Conservation (phyloP, 306 rosid species). For the Malus asiatica region DNA sequence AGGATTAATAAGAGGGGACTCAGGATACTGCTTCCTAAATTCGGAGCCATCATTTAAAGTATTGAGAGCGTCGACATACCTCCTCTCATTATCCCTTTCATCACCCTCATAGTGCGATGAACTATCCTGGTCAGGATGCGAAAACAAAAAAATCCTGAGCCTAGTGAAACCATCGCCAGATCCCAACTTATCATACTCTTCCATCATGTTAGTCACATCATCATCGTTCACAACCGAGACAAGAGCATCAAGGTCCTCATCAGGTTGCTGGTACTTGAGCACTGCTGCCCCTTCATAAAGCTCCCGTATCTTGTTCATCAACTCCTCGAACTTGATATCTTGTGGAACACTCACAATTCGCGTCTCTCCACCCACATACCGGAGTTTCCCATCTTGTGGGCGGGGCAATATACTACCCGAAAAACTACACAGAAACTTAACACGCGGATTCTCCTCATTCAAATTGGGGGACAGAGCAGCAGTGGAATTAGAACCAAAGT, state of each 20-base stretch:
- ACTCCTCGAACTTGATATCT: conserved; percentile 64
- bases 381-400: conserved; percentile 91
- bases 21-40: conserved; percentile 53
- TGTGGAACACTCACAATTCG: conserved; percentile 77
- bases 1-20: conserved; percentile 42
- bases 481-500: conserved; percentile 36
- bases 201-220: conserved; percentile 97
- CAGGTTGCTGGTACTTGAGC: conserved; percentile 93
- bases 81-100: conserved; percentile 77
- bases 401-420: conserved; percentile 92
- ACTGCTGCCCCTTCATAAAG: conserved; percentile 72
- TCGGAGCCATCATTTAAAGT: conserved; percentile 68
- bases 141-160: conserved; percentile 88
- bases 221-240: conserved; percentile 95
- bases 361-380: conserved; percentile 97
- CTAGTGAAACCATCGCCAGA: conserved; percentile 83
- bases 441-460: conserved; percentile 59
- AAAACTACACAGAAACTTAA: conserved; percentile 88
- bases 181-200: conserved; percentile 94
- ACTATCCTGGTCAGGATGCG: conserved; percentile 65
- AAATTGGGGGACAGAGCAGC: conserved; percentile 29
- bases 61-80: conserved; percentile 94
- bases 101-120: conserved; percentile 74
- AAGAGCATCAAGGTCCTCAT: conserved; percentile 95
- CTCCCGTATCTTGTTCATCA: conserved; percentile 90